Conservation (phyloP, 805 yeast genomes). For the Suhomyces emberorum region DNA sequence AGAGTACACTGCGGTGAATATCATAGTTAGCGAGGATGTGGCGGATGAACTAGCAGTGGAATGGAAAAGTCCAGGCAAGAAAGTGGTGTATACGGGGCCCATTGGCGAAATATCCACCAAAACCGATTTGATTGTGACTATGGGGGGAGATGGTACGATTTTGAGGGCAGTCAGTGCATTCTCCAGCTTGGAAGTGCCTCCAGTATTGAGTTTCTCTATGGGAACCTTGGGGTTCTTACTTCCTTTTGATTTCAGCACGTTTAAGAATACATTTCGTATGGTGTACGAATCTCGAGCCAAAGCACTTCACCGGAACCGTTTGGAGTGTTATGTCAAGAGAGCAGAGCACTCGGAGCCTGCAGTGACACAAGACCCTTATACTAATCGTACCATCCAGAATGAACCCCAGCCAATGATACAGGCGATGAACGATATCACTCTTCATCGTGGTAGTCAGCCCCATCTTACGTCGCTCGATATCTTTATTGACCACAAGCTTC, state of each 20-base stretch:
- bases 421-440: conserved; percentile 89
- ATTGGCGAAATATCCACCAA: conserved; percentile 54
- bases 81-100: conserved; percentile 49
- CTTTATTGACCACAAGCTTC: conserved; percentile 75
- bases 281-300: conserved; percentile 68
- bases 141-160: conserved; percentile 98
- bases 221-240: conserved; percentile 88
- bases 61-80: conserved; percentile 2
- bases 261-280: conserved; percentile 55
- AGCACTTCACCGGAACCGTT: conserved; percentile 71
- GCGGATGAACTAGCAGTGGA: conserved; percentile 58
- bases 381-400: not conserved
- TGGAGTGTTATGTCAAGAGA: conserved; percentile 66
- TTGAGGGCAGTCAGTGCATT: conserved; percentile 79
- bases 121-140: conserved; percentile 77
- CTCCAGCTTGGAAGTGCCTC: conserved; percentile 74
- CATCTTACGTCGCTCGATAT: conserved; percentile 81
- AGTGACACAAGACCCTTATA: not conserved
- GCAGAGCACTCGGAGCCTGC: conserved; percentile 10
- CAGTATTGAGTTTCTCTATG: conserved; percentile 80
- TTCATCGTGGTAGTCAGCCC: conserved; percentile 87
- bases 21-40: conserved; percentile 72
- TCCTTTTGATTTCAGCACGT: conserved; percentile 76
- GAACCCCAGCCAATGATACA: conserved; percentile 41
- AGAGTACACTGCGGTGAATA: conserved; percentile 67